Base-by-base conservation (phyloP, 495 filamentous ascomycete species). In the Penicillium cinerascens region DNA sequence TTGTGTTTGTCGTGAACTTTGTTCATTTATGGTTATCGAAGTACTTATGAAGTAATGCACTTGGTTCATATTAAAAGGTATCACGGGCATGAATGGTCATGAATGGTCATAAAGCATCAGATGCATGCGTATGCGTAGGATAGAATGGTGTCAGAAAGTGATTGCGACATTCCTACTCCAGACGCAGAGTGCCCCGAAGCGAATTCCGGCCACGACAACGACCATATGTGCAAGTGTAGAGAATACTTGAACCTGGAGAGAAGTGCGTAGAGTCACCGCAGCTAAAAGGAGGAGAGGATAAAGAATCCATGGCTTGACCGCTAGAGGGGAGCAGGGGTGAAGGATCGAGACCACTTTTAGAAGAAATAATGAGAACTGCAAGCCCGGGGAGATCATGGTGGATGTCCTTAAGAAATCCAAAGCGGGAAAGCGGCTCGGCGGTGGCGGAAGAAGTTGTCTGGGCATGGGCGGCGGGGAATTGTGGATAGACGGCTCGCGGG, bases 221-320 rank as follows among this genome's bases (percentile, higher is more conserved):
- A 64, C 9, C 13, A 74, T 40, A 60, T 78, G 73, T 7, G 68
- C 20, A 8, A 68, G 8, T 2, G 65, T 47, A 9, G 61, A 57
- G 15, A 66, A 11, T 8, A 56, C 22, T 44, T 76, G 73, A 7
- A 63, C 22, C 2, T 44, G 49, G 6, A 68, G 16, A 21, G 48
- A 64, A 7, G 53, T 44, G 9, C 60, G 55, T 9, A 80, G 56
- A 39, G 85, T 82, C 4, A 87, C 49, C 0, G 76, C 75, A 17
- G 86, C 85, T 5, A 87, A 55, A 15, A 71, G 61, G 5, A 89
- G 64, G 16, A 89, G 64, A 26, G 84, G 80, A 57, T 86, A 89
- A 25, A 76, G 69, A 22, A 87, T 64, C 72, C 73, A 80, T 4
- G 82, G 72, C 41, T 78, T 81, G 10, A 78, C 74, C 1, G 80